These are phyloP conservation scores for Castanospermum australe DNA, from an alignment of 306 rosid species.

Conservation along the genomic window DNA sequence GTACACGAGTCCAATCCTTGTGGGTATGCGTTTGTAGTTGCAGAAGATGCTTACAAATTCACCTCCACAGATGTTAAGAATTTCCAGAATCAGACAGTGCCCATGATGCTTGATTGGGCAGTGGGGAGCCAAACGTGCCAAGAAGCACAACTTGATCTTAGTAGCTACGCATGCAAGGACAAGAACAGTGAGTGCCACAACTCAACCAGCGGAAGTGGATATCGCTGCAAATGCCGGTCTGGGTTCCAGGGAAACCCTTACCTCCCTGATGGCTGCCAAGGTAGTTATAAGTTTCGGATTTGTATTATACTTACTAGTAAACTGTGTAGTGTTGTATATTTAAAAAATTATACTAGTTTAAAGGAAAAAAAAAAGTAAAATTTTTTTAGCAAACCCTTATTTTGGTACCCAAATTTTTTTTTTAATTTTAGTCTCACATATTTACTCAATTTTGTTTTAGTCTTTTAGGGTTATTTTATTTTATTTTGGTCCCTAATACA, in stretches of 20 bases:
- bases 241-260: slow-evolving; percentile 20
- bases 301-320: too few relatives aligned
- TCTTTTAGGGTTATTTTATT: too few relatives aligned
- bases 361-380: too few relatives aligned
- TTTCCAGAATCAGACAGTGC: background rate
- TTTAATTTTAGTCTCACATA: too few relatives aligned
- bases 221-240: slow-evolving; percentile 18
- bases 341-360: too few relatives aligned
- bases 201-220: slow-evolving; percentile 12
- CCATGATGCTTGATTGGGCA: slow-evolving; percentile 35
- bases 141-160: background rate
- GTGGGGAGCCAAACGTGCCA: slow-evolving; percentile 15
- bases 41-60: background rate
- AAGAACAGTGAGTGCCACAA: background rate
- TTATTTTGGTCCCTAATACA: too few relatives aligned
- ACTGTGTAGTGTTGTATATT: too few relatives aligned
- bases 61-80: background rate
- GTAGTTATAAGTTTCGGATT: background rate
- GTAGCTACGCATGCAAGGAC: slow-evolving; percentile 26
- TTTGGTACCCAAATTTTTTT: too few relatives aligned
- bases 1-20: background rate
- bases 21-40: background rate
- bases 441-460: too few relatives aligned
- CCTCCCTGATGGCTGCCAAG: background rate
- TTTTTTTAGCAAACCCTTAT: too few relatives aligned